Conservation (phyloP, 768 basidiomycete species). For the Strobilomyces dryophilus region DNA sequence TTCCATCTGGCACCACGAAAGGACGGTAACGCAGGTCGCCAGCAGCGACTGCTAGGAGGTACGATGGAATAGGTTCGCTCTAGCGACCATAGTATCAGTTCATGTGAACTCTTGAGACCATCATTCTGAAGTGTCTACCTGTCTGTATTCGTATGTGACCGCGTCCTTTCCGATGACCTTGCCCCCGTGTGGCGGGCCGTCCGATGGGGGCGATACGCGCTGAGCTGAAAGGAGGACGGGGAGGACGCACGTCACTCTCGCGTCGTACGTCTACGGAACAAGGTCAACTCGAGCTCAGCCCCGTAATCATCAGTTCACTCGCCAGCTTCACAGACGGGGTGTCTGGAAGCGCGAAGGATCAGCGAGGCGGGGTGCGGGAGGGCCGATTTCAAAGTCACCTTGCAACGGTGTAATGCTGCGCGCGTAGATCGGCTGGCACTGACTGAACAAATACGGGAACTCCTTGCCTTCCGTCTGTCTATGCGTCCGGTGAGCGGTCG, state of each 20-base stretch:
- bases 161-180: constrained; percentile 69
- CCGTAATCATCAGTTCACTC: constrained; percentile 17
- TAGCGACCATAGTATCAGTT: constrained; percentile 27
- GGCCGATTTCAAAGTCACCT: constrained; percentile 37
- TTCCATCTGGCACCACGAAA: constrained; percentile 57
- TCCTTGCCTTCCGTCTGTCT: constrained; percentile 85
- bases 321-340: constrained; percentile 85
- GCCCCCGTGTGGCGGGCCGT: constrained; percentile 67
- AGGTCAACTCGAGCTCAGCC: neutral
- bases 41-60: constrained; percentile 87
- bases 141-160: constrained; percentile 73
- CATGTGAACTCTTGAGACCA: neutral
- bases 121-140: constrained; percentile 43
- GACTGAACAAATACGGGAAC: constrained; percentile 87
- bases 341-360: constrained; percentile 40
- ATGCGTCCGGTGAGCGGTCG: neutral
- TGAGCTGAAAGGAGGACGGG: constrained; percentile 86
- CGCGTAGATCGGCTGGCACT: constrained; percentile 90
- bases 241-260: constrained; percentile 69
- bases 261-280: constrained; percentile 67
- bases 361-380: neutral
- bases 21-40: constrained; percentile 76
- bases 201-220: constrained; percentile 68
- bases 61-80: constrained; percentile 84
- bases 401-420: constrained; percentile 77